Evolutionary conservation across 2,329 filamentous ascomycete genomes (phyloP).

Genomic region (Alternaria novae-zelandiae): DNA sequence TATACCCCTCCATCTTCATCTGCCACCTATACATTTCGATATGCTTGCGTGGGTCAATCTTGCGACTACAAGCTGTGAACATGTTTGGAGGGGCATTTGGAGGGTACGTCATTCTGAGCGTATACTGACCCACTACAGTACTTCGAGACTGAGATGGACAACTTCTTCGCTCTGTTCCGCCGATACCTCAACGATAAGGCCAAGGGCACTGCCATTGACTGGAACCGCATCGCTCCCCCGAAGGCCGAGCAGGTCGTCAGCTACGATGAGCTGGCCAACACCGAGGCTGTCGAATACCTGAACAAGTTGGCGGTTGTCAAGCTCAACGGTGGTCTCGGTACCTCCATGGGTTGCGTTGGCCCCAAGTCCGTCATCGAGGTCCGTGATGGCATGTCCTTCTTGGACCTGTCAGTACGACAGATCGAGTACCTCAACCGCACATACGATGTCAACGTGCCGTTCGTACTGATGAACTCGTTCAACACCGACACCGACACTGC

Average conservation of each 20-base stretch:
- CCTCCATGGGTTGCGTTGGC: constrained; percentile 98
- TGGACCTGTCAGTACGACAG: constrained; percentile 97
- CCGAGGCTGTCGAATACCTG: constrained; percentile 90
- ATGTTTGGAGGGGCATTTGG: neutral
- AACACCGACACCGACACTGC: constrained; percentile 98
- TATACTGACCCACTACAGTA: constrained; percentile 61
- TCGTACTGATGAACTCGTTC: constrained; percentile 99
- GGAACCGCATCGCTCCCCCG: constrained; percentile 94
- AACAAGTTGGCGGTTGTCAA: constrained; percentile 98
- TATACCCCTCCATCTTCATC: neutral
- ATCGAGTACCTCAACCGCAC: constrained; percentile 99
- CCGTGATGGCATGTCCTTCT: constrained; percentile 99
- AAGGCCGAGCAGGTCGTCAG: constrained; percentile 93
- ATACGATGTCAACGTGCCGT: constrained; percentile 95
- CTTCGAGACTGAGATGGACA: constrained; percentile 99
- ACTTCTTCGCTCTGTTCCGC: constrained; percentile 99
- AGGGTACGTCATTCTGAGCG: constrained; percentile 16
- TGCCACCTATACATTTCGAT: neutral
- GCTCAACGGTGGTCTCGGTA: constrained; percentile 98
- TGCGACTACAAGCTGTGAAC: constrained; percentile 1
- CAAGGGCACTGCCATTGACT: constrained; percentile 94
- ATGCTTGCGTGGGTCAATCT: constrained; percentile 1
- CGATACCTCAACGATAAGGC: constrained; percentile 98
- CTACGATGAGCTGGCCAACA: constrained; percentile 88
- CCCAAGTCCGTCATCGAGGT: constrained; percentile 99